Base-by-base conservation (phyloP, 345 rosid species). In the Luvunga scandens region DNA sequence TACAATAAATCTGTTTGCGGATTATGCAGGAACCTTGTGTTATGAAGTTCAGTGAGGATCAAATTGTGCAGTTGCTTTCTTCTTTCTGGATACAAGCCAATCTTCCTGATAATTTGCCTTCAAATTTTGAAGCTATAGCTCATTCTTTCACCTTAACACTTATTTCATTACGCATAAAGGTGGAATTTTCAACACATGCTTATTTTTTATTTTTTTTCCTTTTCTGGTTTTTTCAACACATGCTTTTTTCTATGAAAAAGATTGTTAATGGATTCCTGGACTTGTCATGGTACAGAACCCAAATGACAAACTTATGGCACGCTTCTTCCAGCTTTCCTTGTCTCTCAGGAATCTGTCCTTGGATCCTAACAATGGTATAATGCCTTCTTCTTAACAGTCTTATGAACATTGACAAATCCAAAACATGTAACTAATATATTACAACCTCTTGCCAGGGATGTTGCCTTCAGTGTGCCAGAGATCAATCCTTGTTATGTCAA, bases 81-180 rank as follows among this genome's bases (percentile, higher is more conserved):
- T 91, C 94, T 66, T 91, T 92, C 82, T 94, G 99, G 98, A 82
- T 90, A 63, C 98, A 94, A 85, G 91, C 92, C 7, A 82, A 84
- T 62, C 88, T 90, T 78, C 89, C 97, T 0, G 97, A 96, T 81
- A 92, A 89, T 81, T 78, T 80, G 80, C 98, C 99, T 79, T 87
- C 95, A 73, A 93, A 90, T 86, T 65, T 94, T 77, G 98, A 92
- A 88, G 97, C 98, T 71, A 91, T 97, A 82, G 93, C 94, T 79
- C 98, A 91, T 86, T 97, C 98, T 76, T 89, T 91, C 76, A 81
- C 76, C 78, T 65, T 90, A 80, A 88, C 92, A 64, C 83, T 91
- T 73, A 89, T 90, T 84, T 94, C 98, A 57, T 86, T 91, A 18
- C 92, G 90, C 16, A 38, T 91, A 84, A 90, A 90, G 94, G 99